These are phyloP conservation scores for Poa annua DNA, from an alignment of 176 grass and related monocot genomes.

Conservation along the genomic window DNA sequence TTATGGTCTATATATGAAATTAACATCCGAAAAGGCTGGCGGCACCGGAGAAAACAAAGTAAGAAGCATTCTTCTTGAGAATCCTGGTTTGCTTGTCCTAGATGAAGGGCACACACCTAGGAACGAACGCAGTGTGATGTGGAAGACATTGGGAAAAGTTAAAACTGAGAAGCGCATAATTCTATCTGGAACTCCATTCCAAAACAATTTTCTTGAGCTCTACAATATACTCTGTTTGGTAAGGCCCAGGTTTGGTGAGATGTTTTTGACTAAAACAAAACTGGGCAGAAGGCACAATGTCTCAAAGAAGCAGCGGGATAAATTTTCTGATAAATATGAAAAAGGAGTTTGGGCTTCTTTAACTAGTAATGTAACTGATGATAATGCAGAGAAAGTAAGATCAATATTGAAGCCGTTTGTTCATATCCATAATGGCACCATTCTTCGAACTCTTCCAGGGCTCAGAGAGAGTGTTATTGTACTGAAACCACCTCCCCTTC, in stretches of 20 bases:
- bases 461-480: constrained; percentile 74
- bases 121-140: constrained; percentile 75
- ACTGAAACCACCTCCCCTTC: constrained; percentile 59
- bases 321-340: constrained; percentile 62
- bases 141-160: constrained; percentile 82
- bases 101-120: constrained; percentile 96
- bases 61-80: constrained; percentile 76
- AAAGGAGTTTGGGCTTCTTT: constrained; percentile 88
- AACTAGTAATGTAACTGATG: constrained; percentile 80
- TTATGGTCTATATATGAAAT: constrained; percentile 76
- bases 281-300: constrained; percentile 41
- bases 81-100: constrained; percentile 84
- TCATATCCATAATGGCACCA: constrained; percentile 88
- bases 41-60: constrained; percentile 62
- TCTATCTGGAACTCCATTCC: constrained; percentile 96
- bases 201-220: constrained; percentile 93
- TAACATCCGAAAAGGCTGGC: constrained; percentile 60
- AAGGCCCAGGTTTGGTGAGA: constrained; percentile 80
- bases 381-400: constrained; percentile 85
- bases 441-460: constrained; percentile 83
- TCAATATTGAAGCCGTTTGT: constrained; percentile 90
- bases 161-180: constrained; percentile 84
- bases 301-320: constrained; percentile 54
- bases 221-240: constrained; percentile 94
- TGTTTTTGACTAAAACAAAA: constrained; percentile 72